phyloP scores from a whole-genome alignment of 1,284 basidiomycete species.

The Waitea zeae region DNA sequence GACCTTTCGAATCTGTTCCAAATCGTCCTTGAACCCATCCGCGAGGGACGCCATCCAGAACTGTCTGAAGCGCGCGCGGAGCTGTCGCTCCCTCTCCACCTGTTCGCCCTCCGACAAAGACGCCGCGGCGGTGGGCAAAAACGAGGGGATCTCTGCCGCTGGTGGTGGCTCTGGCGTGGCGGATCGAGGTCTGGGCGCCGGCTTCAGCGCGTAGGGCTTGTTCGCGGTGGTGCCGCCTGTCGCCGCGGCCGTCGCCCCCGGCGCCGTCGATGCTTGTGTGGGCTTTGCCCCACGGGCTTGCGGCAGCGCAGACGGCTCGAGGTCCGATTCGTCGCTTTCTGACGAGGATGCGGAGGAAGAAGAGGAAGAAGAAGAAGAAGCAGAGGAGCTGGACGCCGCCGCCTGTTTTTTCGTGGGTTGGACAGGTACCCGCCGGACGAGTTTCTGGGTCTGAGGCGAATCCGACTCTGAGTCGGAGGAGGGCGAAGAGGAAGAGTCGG shows the following conservation, averaged over 20 bases:
- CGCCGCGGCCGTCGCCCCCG: constrained; percentile 3
- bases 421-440: no score
- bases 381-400: constrained; percentile 7
- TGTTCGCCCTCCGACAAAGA: no score
- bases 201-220: constrained; percentile 1
- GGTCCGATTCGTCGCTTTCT: no score
- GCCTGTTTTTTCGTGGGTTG: constrained; percentile 4
- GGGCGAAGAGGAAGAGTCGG: constrained; percentile 16
- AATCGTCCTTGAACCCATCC: constrained; percentile 61
- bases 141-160: constrained; percentile 23
- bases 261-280: constrained; percentile 7
- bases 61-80: constrained; percentile 51
- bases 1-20: constrained; percentile 63
- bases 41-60: constrained; percentile 71
- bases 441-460: constrained; percentile 7
- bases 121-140: constrained; percentile 10
- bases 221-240: constrained; percentile 5
- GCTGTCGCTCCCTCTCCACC: constrained; percentile 26
- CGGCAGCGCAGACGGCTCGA: no score
- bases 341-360: no score
- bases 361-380: constrained; percentile 9
- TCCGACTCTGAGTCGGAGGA: constrained; percentile 12
- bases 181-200: constrained; percentile 18
- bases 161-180: constrained; percentile 33
- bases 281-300: constrained; percentile 4